Conservation (phyloP, 2,329 filamentous ascomycete genomes). For the Nothophoma quercina region DNA sequence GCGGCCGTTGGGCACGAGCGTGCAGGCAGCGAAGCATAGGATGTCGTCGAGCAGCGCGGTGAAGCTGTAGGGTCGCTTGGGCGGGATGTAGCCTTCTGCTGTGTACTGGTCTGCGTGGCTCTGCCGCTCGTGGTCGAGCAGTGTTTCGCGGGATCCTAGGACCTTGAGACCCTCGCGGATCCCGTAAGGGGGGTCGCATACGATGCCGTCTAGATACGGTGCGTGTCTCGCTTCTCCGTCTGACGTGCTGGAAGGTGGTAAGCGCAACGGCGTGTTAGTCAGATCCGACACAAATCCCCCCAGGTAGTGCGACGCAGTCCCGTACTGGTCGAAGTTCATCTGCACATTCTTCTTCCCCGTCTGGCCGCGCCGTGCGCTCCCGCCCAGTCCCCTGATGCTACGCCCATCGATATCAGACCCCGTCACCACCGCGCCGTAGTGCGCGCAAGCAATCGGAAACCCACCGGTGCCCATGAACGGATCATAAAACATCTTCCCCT, state of each 20-base stretch:
- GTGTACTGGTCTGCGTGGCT: conserved; percentile 39
- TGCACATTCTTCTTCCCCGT: conserved; percentile 58
- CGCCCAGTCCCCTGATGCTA: conserved; percentile 75
- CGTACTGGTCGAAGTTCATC: conserved; percentile 88
- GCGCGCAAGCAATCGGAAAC: conserved; percentile 87
- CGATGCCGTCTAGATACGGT: conserved; percentile 80
- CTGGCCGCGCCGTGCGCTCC: conserved; percentile 51
- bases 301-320: conserved; percentile 69
- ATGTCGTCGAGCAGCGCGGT: conserved; percentile 90
- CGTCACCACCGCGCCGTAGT: conserved; percentile 84
- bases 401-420: conserved; percentile 95
- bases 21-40: conserved; percentile 78
- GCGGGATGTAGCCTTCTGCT: conserved; percentile 72
- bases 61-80: conserved; percentile 93
- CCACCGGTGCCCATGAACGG: conserved; percentile 96
- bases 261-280: conserved; percentile 78
- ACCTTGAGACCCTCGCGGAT: conserved; percentile 92
- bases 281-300: conserved; percentile 87
- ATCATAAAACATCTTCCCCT: conserved; percentile 89
- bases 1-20: conserved; percentile 79
- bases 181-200: conserved; percentile 96
- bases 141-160: conserved; percentile 73
- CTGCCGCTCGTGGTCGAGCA: conserved; percentile 32
- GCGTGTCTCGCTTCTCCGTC: neutral
- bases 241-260: conserved; percentile 12